Evolutionary conservation across 257 asterid genomes (phyloP).

Genomic region (Fraxinus excelsior): DNA sequence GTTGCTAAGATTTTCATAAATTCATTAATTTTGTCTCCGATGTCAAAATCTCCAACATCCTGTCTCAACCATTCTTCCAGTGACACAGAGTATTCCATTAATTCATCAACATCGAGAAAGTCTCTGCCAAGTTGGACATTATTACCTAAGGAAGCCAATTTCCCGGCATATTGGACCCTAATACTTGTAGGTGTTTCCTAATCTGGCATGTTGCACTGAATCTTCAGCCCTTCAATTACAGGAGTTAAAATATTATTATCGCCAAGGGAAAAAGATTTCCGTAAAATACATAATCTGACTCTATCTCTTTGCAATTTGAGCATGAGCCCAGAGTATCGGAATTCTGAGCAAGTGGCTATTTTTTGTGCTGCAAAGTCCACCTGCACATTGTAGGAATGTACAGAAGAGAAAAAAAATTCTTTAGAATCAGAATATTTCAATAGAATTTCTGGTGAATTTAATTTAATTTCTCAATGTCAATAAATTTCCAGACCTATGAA

Average conservation of each 20-base stretch:
- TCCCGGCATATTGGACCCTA: conserved; percentile 32
- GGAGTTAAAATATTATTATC: conserved; percentile 58
- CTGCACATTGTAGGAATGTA: conserved; percentile 30
- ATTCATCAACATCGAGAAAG: conserved; percentile 39
- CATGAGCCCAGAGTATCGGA: conserved; percentile 27
- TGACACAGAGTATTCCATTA: conserved; percentile 46
- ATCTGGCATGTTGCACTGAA: conserved; percentile 66
- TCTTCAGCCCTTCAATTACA: conserved; percentile 67
- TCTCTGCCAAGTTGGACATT: conserved; percentile 19
- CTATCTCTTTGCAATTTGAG: conserved; percentile 33
- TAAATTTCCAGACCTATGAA: conserved; percentile 50
- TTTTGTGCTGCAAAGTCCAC: conserved; percentile 26
- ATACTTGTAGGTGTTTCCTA: conserved; percentile 61
- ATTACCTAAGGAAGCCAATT: conserved; percentile 22
- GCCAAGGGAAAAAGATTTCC: conserved; percentile 63
- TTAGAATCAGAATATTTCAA: conserved; percentile 24
- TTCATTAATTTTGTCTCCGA: conserved; percentile 32
- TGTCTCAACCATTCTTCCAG: conserved; percentile 63
- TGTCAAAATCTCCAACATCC: conserved; percentile 42
- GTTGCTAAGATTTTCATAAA: conserved; percentile 37
- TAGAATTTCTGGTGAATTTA: conserved; percentile 4
- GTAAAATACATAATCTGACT: conserved; percentile 44
- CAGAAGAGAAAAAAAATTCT: neutral
- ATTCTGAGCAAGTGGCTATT: conserved; percentile 22
- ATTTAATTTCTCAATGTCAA: neutral